Evolutionary conservation across 495 filamentous ascomycete species (phyloP), one percentile per base, ranked within the genome.

Genomic region (Penicillium alfredii): DNA sequence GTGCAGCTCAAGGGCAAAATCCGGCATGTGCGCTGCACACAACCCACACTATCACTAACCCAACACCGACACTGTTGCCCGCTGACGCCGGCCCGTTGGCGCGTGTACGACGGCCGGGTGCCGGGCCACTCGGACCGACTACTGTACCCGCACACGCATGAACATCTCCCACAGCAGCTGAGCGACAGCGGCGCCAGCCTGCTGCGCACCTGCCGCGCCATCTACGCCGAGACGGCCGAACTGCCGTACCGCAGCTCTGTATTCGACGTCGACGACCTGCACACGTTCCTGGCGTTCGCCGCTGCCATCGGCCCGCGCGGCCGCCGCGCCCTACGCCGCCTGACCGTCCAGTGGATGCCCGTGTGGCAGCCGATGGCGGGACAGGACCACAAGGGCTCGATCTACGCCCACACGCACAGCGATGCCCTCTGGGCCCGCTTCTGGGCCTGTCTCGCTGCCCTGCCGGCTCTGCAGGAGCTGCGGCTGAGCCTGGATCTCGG

Each of bases 251-350:
- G 21, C 17, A 38, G 38, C 23, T 23, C 46, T 2, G 40, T 38
- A 25, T 65, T 67, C 35, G 65, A 69, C 36, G 53, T 63, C 2
- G 65, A 69, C 35, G 65, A 69, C 44, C 49, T 69, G 1, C 54
- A 60, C 34, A 67, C 65, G 17, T 64, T 67, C 35, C 50, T 67
- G 30, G 61, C 65, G 1, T 69, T 69, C 40, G 44, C 47, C 1
- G 16, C 30, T 1, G 35, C 44, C 9, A 23, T 69, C 6, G 42
- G 43, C 8, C 37, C 51, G 0, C 12, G 15, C 0, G 39, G 42
- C 8, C 56, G 57, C 0, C 13, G 7, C 17, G 24, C 36, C 11
- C 60, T 68, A 11, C 35, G 40, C 3, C 22, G 38, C 0, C 33
- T 68, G 1, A 57, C 53, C 0, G 44, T 68, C 4, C 64, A 68